A percentile compares a stretch with the other conserved stretches of the same genome.
Conservation (phyloP, 192 early-diverging fungal species). For the Lunasporangiospora selenospora region DNA sequence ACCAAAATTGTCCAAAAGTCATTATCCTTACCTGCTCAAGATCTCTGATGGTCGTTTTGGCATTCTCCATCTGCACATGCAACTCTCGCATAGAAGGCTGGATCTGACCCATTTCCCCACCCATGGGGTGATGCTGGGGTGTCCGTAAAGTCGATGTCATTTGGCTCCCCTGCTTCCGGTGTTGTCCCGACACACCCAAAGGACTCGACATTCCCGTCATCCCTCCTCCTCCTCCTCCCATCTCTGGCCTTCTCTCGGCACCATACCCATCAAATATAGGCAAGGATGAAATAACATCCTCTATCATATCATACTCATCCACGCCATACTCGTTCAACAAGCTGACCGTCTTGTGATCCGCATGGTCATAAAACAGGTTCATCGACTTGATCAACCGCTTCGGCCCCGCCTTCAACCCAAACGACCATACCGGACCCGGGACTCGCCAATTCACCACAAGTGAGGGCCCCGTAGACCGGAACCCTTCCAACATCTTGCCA, state of each 20-base stretch:
- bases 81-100: conserved; percentile 31
- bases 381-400: conserved; percentile 28
- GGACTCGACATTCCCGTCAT: too few species aligned
- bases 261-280: too few species aligned
- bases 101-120: conserved; percentile 36
- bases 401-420: conserved; percentile 23
- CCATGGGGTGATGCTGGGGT: conserved; percentile 11
- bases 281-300: too few species aligned
- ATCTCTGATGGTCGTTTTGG: conserved; percentile 44
- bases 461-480: conserved; percentile 35
- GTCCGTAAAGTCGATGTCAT: too few species aligned
- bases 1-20: too few species aligned
- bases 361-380: conserved; percentile 32
- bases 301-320: neutral
- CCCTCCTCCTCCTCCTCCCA: too few species aligned
- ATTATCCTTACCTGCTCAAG: conserved; percentile 28
- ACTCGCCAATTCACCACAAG: conserved; percentile 29
- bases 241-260: too few species aligned
- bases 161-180: neutral
- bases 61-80: conserved; percentile 41
- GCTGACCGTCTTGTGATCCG: neutral
- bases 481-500: conserved; percentile 45
- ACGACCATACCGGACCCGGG: conserved; percentile 41
- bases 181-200: too few species aligned
- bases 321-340: neutral